Percentiles rank a stretch among this genome's conserved stretches.
These are phyloP conservation scores for Hypoxylon lenormandii DNA, from an alignment of 495 filamentous ascomycete species.

Conservation along the genomic window DNA sequence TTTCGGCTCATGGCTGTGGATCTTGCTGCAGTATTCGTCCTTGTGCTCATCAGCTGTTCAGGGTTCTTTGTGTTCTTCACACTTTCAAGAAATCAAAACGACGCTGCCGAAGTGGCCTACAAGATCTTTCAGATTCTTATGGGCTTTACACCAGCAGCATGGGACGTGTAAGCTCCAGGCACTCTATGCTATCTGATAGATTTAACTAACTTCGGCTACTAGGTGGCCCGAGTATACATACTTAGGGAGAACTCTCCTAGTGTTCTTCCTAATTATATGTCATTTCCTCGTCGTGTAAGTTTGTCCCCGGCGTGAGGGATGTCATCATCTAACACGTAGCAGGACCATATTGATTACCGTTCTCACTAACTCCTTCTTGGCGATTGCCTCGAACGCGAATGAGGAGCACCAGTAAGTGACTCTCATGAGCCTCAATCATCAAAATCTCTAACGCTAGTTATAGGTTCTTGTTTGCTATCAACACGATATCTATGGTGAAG, in stretches of 20 bases:
- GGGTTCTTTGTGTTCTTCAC: constrained; percentile 96
- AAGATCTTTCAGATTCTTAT: constrained; percentile 91
- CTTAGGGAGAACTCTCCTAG: constrained; percentile 78
- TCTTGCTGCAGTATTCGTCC: constrained; percentile 80
- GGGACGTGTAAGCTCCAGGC: constrained; percentile 60
- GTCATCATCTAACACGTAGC: constrained; percentile 31
- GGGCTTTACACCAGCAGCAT: constrained; percentile 73
- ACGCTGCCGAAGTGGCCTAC: constrained; percentile 79
- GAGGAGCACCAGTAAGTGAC: constrained; percentile 81
- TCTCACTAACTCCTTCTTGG: constrained; percentile 92
- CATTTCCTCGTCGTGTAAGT: constrained; percentile 87
- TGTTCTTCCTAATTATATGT: constrained; percentile 87
- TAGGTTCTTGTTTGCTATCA: constrained; percentile 88
- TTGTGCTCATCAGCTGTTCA: constrained; percentile 86
- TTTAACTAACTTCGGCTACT: constrained; percentile 53
- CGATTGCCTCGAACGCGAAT: constrained; percentile 88
- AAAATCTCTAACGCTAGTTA: constrained; percentile 11
- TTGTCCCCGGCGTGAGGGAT: not conserved
- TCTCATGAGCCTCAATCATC: not conserved
- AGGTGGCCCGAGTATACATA: constrained; percentile 83
- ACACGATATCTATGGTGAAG: constrained; percentile 95
- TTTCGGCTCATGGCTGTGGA: constrained; percentile 93
- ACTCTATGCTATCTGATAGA: not conserved
- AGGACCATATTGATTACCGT: constrained; percentile 90
- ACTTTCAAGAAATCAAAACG: constrained; percentile 72